Conservation (phyloP, 345 rosid genomes). For the Citrus mangshanensis region DNA sequence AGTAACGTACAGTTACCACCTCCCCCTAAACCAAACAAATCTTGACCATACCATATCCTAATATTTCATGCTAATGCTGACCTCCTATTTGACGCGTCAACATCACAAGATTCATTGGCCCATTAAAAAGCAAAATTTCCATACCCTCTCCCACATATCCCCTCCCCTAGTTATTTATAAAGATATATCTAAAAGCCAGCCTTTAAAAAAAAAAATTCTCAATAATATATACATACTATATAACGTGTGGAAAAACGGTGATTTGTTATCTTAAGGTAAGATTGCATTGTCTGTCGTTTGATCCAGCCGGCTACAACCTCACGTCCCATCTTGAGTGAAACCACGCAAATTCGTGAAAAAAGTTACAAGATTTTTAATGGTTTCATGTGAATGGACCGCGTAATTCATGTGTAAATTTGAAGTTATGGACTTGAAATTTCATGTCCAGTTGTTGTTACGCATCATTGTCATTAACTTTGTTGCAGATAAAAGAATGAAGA, state of each 20-base stretch:
- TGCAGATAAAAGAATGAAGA: background rate
- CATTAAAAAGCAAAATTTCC: background rate
- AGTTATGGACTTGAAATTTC: background rate
- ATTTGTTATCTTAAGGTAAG: background rate
- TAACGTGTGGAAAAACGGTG: too few relatives aligned
- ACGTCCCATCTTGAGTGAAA: too few relatives aligned
- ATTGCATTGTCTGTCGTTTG: background rate
- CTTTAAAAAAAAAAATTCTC: too few relatives aligned
- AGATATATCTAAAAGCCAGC: background rate
- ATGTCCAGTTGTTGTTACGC: background rate
- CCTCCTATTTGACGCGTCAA: background rate
- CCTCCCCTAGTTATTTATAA: background rate
- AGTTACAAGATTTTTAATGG: background rate
- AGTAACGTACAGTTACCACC: background rate
- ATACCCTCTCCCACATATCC: conserved; percentile 12
- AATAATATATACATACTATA: too few relatives aligned
- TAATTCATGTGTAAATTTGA: conserved; percentile 1
- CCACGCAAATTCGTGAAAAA: background rate
- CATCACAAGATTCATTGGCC: background rate
- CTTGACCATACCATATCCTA: background rate
- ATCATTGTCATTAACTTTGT: background rate
- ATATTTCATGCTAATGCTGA: background rate
- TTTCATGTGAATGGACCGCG: background rate
- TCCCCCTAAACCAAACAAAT: conserved; percentile 1
- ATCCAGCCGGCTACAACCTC: background rate